A percentile compares a stretch with the other conserved stretches of the same genome.
phyloP scores from a whole-genome alignment of 2,329 filamentous ascomycete species.

The Arachnopeziza araneosa region DNA sequence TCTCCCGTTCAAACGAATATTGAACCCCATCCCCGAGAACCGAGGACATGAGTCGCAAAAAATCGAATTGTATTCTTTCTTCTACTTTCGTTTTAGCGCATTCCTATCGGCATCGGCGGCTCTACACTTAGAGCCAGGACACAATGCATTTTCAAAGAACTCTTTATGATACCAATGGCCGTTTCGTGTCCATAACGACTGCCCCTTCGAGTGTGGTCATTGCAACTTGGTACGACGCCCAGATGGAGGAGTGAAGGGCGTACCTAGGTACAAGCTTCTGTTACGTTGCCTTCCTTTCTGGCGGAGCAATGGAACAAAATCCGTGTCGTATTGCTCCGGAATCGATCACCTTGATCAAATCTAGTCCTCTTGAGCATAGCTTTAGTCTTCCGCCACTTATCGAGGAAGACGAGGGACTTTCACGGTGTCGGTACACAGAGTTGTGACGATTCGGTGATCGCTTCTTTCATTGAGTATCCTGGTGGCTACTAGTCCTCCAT shows the following conservation, averaged over 20 bases:
- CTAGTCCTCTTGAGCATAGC: not conserved
- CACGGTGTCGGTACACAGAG: not conserved
- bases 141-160: not conserved
- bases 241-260: not conserved
- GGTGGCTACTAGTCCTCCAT: not conserved
- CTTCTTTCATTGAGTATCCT: not conserved
- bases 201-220: not conserved
- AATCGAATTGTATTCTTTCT: not conserved
- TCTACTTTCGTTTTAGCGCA: not conserved
- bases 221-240: not conserved
- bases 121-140: not conserved
- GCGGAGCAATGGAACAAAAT: not conserved
- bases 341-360: not conserved
- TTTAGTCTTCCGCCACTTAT: not conserved
- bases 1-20: too few species aligned
- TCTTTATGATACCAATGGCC: not conserved
- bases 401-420: not conserved
- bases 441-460: not conserved
- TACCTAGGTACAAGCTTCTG: not conserved
- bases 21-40: not conserved
- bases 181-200: not conserved
- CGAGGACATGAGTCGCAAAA: not conserved
- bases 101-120: not conserved
- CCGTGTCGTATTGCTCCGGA: not conserved
- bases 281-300: not conserved